Conservation (phyloP, 192 early-diverging fungal species). For the Endogone sp. region DNA sequence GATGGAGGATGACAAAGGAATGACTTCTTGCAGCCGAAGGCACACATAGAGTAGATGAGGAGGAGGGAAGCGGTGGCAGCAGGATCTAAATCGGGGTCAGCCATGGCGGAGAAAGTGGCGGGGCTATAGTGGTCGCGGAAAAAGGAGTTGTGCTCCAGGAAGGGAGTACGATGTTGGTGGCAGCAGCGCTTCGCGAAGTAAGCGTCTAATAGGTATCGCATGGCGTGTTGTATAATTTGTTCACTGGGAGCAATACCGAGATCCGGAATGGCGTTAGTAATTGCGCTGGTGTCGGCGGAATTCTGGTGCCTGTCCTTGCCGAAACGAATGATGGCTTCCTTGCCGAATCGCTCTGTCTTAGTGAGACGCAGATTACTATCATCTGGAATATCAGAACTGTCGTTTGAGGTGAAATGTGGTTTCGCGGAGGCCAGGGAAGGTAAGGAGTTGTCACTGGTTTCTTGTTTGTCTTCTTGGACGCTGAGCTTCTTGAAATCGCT, state of each 20-base stretch:
- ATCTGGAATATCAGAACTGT: neutral
- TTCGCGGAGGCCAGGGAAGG: neutral
- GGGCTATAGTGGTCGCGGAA: neutral
- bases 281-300: neutral
- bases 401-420: neutral
- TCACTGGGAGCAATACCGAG: neutral
- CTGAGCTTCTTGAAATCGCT: neutral
- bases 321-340: neutral
- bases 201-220: neutral
- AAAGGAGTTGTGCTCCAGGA: neutral
- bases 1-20: neutral
- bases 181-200: neutral
- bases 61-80: neutral
- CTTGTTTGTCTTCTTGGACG: neutral
- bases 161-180: neutral
- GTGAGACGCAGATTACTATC: neutral
- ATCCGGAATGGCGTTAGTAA: neutral
- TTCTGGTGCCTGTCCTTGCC: neutral
- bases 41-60: constrained; percentile 3
- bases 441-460: neutral
- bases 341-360: neutral
- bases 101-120: neutral
- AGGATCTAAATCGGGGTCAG: neutral
- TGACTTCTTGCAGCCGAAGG: neutral
- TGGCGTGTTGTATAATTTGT: neutral